Evolutionary conservation across 441 rosid species (phyloP).

Genomic region (Lepidium campestre): DNA sequence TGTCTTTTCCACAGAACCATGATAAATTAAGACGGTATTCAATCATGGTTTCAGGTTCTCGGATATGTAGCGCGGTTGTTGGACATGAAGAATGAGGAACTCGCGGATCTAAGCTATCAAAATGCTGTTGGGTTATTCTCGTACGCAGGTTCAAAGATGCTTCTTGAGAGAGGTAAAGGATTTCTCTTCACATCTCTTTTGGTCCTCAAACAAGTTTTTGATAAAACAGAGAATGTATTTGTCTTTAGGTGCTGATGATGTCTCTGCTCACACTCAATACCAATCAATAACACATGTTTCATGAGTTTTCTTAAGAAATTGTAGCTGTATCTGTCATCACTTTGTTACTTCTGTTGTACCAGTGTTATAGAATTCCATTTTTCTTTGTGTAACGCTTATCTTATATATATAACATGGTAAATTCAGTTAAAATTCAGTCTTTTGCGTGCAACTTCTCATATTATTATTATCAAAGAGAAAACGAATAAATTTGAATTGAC

Average conservation of each 20-base stretch:
- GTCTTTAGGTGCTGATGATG: slow-evolving; percentile 20
- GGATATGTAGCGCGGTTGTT: slow-evolving; percentile 57
- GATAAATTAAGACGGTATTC: neutral
- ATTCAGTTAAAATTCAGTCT: too few species aligned
- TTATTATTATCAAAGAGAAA: too few species aligned
- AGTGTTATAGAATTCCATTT: neutral
- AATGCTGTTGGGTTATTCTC: slow-evolving; percentile 66
- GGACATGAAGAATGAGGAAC: slow-evolving; percentile 56
- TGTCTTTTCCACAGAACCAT: neutral
- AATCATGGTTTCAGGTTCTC: slow-evolving; percentile 43
- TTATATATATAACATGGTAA: too few species aligned
- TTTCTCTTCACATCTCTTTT: neutral
- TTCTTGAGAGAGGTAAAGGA: slow-evolving; percentile 13
- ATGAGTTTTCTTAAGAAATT: neutral
- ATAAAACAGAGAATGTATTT: neutral
- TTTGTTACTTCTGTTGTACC: neutral
- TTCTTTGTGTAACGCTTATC: neutral
- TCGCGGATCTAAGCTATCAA: slow-evolving; percentile 55
- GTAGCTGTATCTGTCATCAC: neutral
- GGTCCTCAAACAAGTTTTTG: neutral
- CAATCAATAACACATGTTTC: slow-evolving; percentile 11
- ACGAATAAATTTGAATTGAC: neutral
- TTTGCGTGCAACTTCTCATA: too few species aligned
- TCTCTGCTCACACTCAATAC: slow-evolving; percentile 3
- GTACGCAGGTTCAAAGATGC: slow-evolving; percentile 52